A percentile compares a stretch with the other conserved stretches of the same genome.
phyloP scores from a whole-genome alignment of 2,329 filamentous ascomycete genomes.

The Ceratocystis huliohia region DNA sequence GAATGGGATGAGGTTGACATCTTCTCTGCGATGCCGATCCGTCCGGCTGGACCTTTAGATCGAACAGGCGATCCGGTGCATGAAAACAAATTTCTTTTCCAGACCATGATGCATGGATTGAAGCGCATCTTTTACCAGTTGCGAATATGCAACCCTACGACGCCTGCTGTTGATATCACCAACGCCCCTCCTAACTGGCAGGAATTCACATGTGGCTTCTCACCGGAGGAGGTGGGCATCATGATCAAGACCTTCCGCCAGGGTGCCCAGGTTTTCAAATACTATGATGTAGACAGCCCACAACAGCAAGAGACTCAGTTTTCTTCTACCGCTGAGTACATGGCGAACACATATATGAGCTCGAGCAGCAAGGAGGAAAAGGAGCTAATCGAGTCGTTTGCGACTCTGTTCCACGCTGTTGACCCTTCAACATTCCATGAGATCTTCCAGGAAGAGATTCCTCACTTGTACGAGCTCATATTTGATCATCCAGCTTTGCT shows the following conservation, averaged over 20 bases:
- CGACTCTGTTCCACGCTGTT: conserved; percentile 95
- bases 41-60: conserved; percentile 67
- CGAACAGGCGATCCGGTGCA: conserved; percentile 78
- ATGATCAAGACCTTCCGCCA: conserved; percentile 96
- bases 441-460: conserved; percentile 95
- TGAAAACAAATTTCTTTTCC: conserved; percentile 97
- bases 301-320: conserved; percentile 16
- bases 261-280: conserved; percentile 89
- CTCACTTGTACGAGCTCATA: conserved; percentile 92
- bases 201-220: conserved; percentile 92
- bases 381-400: conserved; percentile 91
- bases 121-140: conserved; percentile 88
- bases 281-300: conserved; percentile 82
- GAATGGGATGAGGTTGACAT: conserved; percentile 99
- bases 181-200: conserved; percentile 84
- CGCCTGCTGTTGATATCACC: conserved; percentile 52
- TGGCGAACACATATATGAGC: conserved; percentile 89
- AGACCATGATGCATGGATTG: conserved; percentile 85
- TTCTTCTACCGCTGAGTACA: conserved; percentile 69
- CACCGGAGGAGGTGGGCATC: conserved; percentile 90
- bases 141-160: conserved; percentile 62
- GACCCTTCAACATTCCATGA: conserved; percentile 98
- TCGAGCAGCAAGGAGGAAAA: conserved; percentile 94
- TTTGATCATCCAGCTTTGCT: conserved; percentile 90
- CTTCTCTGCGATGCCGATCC: conserved; percentile 84